Conservation (phyloP, 768 basidiomycete species). For the Amanita polypyramis region DNA sequence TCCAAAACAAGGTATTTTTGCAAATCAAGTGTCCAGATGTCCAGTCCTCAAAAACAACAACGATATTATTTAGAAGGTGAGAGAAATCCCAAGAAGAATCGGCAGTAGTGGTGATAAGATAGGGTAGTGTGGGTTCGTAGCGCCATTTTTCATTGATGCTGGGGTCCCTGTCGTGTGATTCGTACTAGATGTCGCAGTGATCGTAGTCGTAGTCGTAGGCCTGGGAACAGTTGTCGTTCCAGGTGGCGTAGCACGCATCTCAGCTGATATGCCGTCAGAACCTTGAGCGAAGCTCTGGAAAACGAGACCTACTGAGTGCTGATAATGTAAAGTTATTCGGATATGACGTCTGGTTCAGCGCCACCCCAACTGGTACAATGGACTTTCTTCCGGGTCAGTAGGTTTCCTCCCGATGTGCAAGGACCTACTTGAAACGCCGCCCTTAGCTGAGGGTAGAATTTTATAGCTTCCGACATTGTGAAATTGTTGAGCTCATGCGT, state of each 20-base stretch:
- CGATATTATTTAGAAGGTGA: not conserved
- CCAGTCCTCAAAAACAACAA: not conserved
- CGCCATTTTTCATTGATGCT: not conserved
- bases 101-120: not conserved
- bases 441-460: slow-evolving; percentile 35
- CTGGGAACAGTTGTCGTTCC: no score
- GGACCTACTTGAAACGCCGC: slow-evolving; percentile 32
- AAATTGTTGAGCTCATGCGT: slow-evolving; percentile 52
- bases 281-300: not conserved
- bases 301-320: not conserved
- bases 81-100: not conserved
- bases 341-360: slow-evolving; percentile 42
- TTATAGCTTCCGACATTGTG: slow-evolving; percentile 52
- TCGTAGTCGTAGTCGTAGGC: no score
- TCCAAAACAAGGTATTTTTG: not conserved
- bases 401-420: not conserved
- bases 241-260: no score
- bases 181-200: not conserved
- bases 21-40: not conserved
- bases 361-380: slow-evolving; percentile 44
- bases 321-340: slow-evolving; percentile 24
- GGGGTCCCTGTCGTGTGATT: not conserved
- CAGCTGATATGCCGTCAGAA: no score
- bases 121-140: not conserved
- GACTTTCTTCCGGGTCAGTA: slow-evolving; percentile 17